Percentiles rank a stretch among this genome's conserved stretches.
Conservation (phyloP, 1,284 basidiomycete species). For the Trichosporon coremiiforme region DNA sequence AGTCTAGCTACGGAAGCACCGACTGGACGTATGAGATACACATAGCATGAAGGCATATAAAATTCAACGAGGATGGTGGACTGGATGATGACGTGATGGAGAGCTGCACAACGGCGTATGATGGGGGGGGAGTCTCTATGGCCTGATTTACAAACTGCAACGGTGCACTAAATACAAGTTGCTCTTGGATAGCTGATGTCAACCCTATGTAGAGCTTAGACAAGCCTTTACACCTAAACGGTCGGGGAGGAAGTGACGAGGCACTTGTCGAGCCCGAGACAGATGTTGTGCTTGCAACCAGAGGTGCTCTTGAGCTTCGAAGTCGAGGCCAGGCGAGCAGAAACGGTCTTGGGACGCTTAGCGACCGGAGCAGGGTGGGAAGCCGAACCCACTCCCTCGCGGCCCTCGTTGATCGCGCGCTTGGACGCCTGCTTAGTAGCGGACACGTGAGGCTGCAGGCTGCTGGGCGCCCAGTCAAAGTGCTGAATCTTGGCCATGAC, state of each 20-base stretch:
- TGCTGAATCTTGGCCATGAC: background rate
- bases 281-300: slow-evolving; percentile 10
- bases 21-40: too few relatives aligned
- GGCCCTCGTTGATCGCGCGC: background rate
- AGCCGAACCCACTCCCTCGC: background rate
- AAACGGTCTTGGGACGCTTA: background rate
- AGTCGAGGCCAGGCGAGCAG: background rate
- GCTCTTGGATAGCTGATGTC: too few relatives aligned
- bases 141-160: too few relatives aligned
- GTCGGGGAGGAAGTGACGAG: background rate
- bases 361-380: background rate
- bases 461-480: background rate
- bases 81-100: too few relatives aligned
- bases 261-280: background rate
- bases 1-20: too few relatives aligned
- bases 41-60: background rate
- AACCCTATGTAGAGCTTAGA: too few relatives aligned
- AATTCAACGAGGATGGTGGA: too few relatives aligned
- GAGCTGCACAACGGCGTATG: too few relatives aligned
- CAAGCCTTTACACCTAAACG: background rate
- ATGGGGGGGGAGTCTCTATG: too few relatives aligned
- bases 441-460: background rate
- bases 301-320: background rate
- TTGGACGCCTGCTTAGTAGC: background rate
- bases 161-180: too few relatives aligned